Conservation (phyloP, 768 basidiomycete genomes). For the Exidia glandulosa region DNA sequence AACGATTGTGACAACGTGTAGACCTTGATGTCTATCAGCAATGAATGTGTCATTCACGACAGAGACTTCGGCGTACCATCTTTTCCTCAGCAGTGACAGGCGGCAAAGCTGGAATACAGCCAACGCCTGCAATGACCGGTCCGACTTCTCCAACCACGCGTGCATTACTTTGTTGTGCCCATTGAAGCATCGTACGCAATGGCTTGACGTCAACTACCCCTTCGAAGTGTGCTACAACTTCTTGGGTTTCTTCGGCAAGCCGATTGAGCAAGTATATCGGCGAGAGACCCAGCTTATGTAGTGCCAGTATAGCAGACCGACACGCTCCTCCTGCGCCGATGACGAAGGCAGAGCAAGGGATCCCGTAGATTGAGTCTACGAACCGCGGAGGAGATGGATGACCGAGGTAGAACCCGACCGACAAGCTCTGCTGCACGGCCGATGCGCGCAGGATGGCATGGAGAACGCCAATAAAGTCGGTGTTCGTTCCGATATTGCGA, state of each 20-base stretch:
- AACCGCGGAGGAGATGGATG: slow-evolving; percentile 4
- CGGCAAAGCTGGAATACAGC: slow-evolving; percentile 10
- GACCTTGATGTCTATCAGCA: no score
- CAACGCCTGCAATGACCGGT: slow-evolving; percentile 18
- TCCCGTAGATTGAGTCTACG: neutral
- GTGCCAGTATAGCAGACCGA: slow-evolving; percentile 35
- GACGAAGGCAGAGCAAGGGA: slow-evolving; percentile 22
- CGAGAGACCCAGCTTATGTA: slow-evolving; percentile 26
- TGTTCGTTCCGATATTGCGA: slow-evolving; percentile 32
- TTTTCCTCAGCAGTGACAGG: slow-evolving; percentile 28
- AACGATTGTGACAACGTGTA: no score
- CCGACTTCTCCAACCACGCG: slow-evolving; percentile 29
- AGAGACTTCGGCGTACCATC: slow-evolving; percentile 25
- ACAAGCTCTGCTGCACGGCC: slow-evolving; percentile 3
- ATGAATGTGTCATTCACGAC: slow-evolving; percentile 15
- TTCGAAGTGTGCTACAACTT: slow-evolving; percentile 16
- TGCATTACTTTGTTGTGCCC: slow-evolving; percentile 21
- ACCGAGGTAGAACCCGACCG: no score
- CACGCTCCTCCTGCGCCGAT: slow-evolving; percentile 40
- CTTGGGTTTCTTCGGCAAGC: slow-evolving; percentile 6
- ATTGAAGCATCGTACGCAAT: slow-evolving; percentile 6
- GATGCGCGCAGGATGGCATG: slow-evolving; percentile 8
- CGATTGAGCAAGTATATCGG: slow-evolving; percentile 36
- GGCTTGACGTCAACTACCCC: slow-evolving; percentile 11
- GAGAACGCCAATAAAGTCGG: slow-evolving; percentile 36